Conservation (phyloP, 75 land plant genomes). For the Pinus albicaulis region DNA sequence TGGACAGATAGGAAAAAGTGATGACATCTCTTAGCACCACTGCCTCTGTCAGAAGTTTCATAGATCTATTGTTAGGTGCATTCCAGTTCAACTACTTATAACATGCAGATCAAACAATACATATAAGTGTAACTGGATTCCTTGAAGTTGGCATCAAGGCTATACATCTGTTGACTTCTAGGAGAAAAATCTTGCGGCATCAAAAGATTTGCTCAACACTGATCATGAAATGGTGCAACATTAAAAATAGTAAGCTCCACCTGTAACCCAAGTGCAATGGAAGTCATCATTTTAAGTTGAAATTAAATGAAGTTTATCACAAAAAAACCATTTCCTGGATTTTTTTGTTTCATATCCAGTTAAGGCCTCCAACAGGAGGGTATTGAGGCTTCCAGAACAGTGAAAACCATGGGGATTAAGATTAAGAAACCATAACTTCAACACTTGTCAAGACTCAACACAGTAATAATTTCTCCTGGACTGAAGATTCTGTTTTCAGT, state of each 20-base stretch:
- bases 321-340: background rate
- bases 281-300: too few relatives aligned
- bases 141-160: background rate
- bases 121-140: background rate
- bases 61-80: background rate
- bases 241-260: background rate
- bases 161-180: background rate
- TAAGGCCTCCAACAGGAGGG: background rate
- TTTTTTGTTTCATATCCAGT: background rate
- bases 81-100: background rate
- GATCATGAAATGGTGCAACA: background rate
- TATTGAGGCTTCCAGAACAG: too few relatives aligned
- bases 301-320: too few relatives aligned
- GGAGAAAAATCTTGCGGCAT: background rate
- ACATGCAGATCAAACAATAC: background rate
- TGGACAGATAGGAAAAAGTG: background rate
- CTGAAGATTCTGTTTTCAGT: too few relatives aligned
- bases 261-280: too few relatives aligned
- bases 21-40: background rate
- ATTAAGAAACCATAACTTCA: background rate
- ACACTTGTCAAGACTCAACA: constrained; percentile 19
- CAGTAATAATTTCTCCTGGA: constrained; percentile 12
- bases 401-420: too few relatives aligned
- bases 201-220: background rate
- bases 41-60: constrained; percentile 2